Percentiles rank a stretch among this genome's conserved stretches.
Evolutionary conservation across 2,329 filamentous ascomycete genomes (phyloP).

Genomic region (Gnomoniopsis sp.): DNA sequence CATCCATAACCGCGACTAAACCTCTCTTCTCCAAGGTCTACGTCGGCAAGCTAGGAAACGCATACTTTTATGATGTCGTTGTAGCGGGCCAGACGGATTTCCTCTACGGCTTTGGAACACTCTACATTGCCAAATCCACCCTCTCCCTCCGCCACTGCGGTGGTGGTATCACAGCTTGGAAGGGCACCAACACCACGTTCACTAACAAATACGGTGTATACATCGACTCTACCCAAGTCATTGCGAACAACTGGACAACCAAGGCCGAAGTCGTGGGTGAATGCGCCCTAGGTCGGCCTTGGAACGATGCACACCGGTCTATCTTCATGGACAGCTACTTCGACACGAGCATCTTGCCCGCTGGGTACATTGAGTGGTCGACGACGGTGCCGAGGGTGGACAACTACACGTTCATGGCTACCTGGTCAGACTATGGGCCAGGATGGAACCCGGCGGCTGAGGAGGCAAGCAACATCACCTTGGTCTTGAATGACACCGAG

Average conservation of each 20-base stretch:
- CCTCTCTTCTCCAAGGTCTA: slow-evolving; percentile 45
- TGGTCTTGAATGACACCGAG: slow-evolving; percentile 37
- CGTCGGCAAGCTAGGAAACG: slow-evolving; percentile 63
- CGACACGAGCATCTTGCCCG: slow-evolving; percentile 46
- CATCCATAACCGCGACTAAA: background rate
- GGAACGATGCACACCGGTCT: slow-evolving; percentile 56
- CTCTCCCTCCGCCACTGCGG: slow-evolving; percentile 58
- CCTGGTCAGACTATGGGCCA: slow-evolving; percentile 49
- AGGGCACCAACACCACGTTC: slow-evolving; percentile 62
- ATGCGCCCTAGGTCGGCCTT: slow-evolving; percentile 60
- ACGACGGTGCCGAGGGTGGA: slow-evolving; percentile 33
- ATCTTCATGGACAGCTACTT: slow-evolving; percentile 55
- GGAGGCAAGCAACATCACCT: slow-evolving; percentile 35
- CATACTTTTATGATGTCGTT: slow-evolving; percentile 58
- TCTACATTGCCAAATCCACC: slow-evolving; percentile 53
- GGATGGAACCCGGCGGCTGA: slow-evolving; percentile 51
- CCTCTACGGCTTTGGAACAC: slow-evolving; percentile 65
- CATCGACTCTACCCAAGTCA: slow-evolving; percentile 51
- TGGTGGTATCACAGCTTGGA: slow-evolving; percentile 68
- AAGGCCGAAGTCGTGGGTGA: slow-evolving; percentile 33
- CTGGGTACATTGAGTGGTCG: slow-evolving; percentile 55
- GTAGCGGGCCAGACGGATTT: slow-evolving; percentile 67
- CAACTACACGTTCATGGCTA: slow-evolving; percentile 53
- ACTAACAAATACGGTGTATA: slow-evolving; percentile 66
- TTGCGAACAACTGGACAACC: slow-evolving; percentile 50